Base-by-base conservation (phyloP, 768 basidiomycete genomes). In the Mycena metata region DNA sequence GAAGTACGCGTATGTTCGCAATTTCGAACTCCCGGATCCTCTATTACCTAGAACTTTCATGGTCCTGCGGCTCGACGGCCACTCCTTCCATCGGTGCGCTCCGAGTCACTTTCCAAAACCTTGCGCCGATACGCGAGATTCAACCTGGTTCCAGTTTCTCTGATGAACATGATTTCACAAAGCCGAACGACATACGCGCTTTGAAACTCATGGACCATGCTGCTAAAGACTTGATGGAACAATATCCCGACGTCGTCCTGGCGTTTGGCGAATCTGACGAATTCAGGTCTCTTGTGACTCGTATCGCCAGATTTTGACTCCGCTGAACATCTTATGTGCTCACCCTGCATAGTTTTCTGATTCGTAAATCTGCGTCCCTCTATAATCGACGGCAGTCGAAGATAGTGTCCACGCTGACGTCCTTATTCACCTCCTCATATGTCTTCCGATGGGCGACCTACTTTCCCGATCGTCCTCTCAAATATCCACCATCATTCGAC, bases 211-310 rank as follows among this genome's bases (percentile, higher is more conserved):
- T 99, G 96, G 96, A 99, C 76, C 86, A 88, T 63, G 95, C 96
- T 2, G 98, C 98, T 0, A 84, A 82, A 71, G 83, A 86, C 52
- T 84, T 96, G 47, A 94, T 99, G 94, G 82, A 89, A 35, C 90
- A 92, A 74, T 91, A 92, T 75, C 86, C 88, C 41, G 96, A 98
- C 76, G 88, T 98, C 64, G 83, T 94, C 15, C 84, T 98, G 21
- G 98, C 86, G 0, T 99, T 96, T 76, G 98, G 98, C 2, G 94
- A 99, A 82, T 98, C 96, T 21, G 98, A 99, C 77, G 98, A 99
- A 80, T 99, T 90, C 80, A 98, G 96, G 96, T 92, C 65, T 46
- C 58, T 52, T 23, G 24, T 52, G 33, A 39, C 55, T 55, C 49
- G 13, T 33, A 16, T 46, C 30, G 21, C 45, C 42, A 39, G 7